Conservation (phyloP, 768 basidiomycete species). For the Mycena leptocephala region DNA sequence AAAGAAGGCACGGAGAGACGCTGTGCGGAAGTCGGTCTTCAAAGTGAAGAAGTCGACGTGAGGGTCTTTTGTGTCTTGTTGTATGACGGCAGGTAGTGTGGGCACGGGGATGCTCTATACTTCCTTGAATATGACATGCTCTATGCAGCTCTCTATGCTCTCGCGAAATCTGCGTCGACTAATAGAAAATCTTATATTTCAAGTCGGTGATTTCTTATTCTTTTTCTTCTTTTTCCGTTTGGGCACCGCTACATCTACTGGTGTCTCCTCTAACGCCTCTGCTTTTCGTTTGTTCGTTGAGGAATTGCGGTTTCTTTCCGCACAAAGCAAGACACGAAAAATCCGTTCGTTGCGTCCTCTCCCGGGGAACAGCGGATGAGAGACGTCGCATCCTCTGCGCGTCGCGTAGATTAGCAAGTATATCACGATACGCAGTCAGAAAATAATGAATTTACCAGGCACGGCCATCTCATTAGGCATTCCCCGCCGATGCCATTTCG, state of each 20-base stretch:
- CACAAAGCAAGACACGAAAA: constrained; percentile 97
- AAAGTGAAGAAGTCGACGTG: constrained; percentile 65
- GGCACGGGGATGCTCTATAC: constrained; percentile 24
- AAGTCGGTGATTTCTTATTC: constrained; percentile 27
- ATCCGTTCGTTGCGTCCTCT: constrained; percentile 94
- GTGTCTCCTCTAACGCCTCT: constrained; percentile 34
- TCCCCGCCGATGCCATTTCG: constrained; percentile 89
- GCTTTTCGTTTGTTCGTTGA: constrained; percentile 44
- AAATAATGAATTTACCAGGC: constrained; percentile 56
- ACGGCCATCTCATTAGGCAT: constrained; percentile 73
- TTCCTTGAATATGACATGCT: constrained; percentile 36
- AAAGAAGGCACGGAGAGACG: constrained; percentile 91
- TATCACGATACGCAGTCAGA: background rate
- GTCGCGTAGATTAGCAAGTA: background rate
- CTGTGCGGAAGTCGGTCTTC: constrained; percentile 78
- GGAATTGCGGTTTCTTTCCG: constrained; percentile 32
- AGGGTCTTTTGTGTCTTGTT: constrained; percentile 41
- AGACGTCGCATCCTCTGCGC: constrained; percentile 69
- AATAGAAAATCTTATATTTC: background rate
- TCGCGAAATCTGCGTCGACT: background rate
- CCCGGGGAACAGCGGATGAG: constrained; percentile 83
- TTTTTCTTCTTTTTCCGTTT: constrained; percentile 43
- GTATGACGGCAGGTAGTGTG: constrained; percentile 21
- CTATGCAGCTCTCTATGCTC: constrained; percentile 33
- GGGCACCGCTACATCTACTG: constrained; percentile 2